A percentile compares a stretch with the other conserved stretches of the same genome.
Conservation (phyloP, 2,329 filamentous ascomycete genomes). For the Pseudogymnoascus sp. region DNA sequence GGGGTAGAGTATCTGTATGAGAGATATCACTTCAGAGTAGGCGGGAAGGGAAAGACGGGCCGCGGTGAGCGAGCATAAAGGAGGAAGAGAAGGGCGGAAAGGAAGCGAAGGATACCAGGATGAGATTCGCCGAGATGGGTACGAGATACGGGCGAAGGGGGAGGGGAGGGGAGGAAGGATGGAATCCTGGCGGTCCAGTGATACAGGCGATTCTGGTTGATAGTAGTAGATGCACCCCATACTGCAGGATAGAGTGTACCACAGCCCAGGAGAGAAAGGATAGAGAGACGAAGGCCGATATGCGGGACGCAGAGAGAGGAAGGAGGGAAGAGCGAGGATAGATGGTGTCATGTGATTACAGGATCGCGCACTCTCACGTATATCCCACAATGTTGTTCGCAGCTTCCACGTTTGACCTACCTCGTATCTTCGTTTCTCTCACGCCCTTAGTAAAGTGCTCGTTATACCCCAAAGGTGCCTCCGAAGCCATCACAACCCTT, state of each 20-base stretch:
- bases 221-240: background rate
- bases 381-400: background rate
- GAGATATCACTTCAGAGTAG: background rate
- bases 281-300: no score
- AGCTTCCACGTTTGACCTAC: background rate
- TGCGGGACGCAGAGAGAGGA: background rate
- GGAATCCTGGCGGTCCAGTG: background rate
- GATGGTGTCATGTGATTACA: slow-evolving; percentile 4
- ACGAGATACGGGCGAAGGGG: background rate
- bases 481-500: background rate
- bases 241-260: no score
- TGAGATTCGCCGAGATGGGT: background rate
- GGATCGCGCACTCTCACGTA: background rate
- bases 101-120: background rate
- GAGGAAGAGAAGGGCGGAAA: background rate
- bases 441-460: background rate
- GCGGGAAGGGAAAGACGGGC: background rate
- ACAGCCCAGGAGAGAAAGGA: no score
- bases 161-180: background rate
- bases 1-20: no score
- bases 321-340: background rate
- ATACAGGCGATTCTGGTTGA: background rate
- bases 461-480: background rate
- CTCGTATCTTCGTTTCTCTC: background rate
- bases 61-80: no score